Base-by-base conservation (phyloP, 805 yeast genomes). In the Starmerella khaoyaiensis region DNA sequence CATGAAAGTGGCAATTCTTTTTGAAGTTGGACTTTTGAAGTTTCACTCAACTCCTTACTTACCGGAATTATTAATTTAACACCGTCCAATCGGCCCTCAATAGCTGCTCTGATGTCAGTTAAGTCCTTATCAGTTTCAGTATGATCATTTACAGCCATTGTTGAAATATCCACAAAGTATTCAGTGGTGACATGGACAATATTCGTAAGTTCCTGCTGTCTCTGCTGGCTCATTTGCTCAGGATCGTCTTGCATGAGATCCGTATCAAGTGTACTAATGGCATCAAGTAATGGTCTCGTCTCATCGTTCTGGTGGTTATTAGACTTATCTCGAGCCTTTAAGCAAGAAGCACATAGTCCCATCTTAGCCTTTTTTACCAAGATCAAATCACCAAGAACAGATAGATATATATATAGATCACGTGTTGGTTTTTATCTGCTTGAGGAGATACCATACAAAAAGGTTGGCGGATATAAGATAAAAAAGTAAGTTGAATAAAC, bases 271-370 rank as follows among this genome's bases (percentile, higher is more conserved):
- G 29, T 30, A 9, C 18, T 24, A 21, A 31, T 31, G 8, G 32
- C 35, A 21, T 26, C 24, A 7, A 43, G 42, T 15, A 43, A 33
- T n/a, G 49, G 49, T 17, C 38, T 30, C 5, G 26, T 21, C 37
- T 47, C 47, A 23, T 14, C 25, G 21, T 19, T 16, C 8, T 31
- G 23, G 3, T 33, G 11, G 14, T 23, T 8, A 21, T 20, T 23
- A 16, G 31, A 14, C 17, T 28, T 37, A 14, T 38, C 33, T 4
- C 51, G 39, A 14, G 33, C 46, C 7, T 39, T 24, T 23, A 40
- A 21, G 32, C 52, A 48, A 7, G 52, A 48, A 10, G 28, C 11
- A 31, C 52, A 48, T 20, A 28, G 17, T 26, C 52, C 52, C 52
- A 48, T 48, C n/a, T n/a, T n/a, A n/a, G n/a, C n/a, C n/a, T n/a